Base-by-base conservation (phyloP, 1,139 yeast species). In the Pneumocystis carinii region DNA sequence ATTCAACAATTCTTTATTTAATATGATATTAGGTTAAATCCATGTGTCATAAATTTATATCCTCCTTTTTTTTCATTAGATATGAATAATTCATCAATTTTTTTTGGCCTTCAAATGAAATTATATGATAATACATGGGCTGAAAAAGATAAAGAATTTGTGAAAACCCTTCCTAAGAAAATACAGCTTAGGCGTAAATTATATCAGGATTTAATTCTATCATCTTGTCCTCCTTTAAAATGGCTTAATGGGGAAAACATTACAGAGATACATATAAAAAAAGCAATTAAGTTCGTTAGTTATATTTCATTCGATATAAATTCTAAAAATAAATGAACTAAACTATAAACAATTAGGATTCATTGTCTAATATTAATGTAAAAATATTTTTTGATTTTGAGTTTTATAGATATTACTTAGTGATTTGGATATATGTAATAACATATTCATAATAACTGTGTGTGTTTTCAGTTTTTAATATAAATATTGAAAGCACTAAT, bases 1-100 rank as follows among this genome's bases (percentile, higher is more conserved):
- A 67, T 8, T 65, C 71, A 64, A 67, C 66, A 2, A 27, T 60
- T 17, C 66, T 74, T 58, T 68, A 67, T 35, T 71, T 68, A 29
- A 64, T 74, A 36, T 76, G 74, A 61, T 62, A 70, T 58, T 58
- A 71, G 76, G 27, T 69, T 66, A 59, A 74, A 74, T 64, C 75
- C 76, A 12, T 48, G 72, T 5, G 71, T 72, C 10, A 55, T 62
- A n/a, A 66, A 68, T 32, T 69, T 71, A 58, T 74, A 74, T 39
- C 59, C 59, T 2, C 59, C 59, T 10, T 37, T 57, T 27, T 57
- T 39, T 14, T 39, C 41, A 19, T 19, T 37, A 29, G 59, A 57
- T 57, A 12, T 17, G 12, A 37, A 57, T 29, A 29, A 29, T 57
- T 57, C 29, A 19, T 37, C 59, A 39, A 12, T 24, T 37, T 27